These are phyloP conservation scores for Fusarium irregulare DNA, from an alignment of 2,329 filamentous ascomycete species.

Conservation along the genomic window DNA sequence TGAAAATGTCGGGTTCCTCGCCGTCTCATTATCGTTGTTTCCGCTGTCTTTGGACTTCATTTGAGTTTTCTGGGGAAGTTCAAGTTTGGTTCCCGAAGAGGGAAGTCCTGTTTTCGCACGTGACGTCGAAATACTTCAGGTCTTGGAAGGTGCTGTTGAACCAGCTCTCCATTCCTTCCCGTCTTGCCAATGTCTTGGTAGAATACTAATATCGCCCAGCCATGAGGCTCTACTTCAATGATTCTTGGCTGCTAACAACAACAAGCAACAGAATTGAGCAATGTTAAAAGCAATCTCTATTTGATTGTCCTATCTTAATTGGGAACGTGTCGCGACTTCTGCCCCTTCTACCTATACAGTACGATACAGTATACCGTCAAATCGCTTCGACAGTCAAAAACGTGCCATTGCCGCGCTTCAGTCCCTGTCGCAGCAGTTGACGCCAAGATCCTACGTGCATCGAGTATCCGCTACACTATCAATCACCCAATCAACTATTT, in stretches of 20 bases:
- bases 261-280: neutral
- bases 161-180: constrained; percentile 5
- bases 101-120: neutral
- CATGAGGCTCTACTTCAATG: constrained; percentile 34
- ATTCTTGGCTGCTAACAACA: constrained; percentile 1
- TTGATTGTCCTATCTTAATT: neutral
- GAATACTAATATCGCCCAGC: constrained; percentile 1
- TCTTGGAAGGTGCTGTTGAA: neutral
- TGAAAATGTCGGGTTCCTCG: neutral
- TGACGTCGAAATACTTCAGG: neutral
- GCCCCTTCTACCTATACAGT: constrained; percentile 22
- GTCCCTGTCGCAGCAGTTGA: neutral
- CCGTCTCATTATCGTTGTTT: neutral
- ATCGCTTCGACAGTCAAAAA: constrained; percentile 28
- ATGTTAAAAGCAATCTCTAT: neutral
- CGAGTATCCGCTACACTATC: neutral
- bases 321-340: neutral
- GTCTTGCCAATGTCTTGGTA: constrained; percentile 9
- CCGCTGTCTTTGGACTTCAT: neutral
- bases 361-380: neutral
- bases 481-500: neutral
- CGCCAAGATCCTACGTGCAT: constrained; percentile 9
- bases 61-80: neutral
- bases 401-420: constrained; percentile 20
- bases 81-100: neutral